A percentile compares a stretch with the other conserved stretches of the same genome.
Evolutionary conservation across 495 filamentous ascomycete genomes (phyloP).

Genomic region (Annulohypoxylon stygium): DNA sequence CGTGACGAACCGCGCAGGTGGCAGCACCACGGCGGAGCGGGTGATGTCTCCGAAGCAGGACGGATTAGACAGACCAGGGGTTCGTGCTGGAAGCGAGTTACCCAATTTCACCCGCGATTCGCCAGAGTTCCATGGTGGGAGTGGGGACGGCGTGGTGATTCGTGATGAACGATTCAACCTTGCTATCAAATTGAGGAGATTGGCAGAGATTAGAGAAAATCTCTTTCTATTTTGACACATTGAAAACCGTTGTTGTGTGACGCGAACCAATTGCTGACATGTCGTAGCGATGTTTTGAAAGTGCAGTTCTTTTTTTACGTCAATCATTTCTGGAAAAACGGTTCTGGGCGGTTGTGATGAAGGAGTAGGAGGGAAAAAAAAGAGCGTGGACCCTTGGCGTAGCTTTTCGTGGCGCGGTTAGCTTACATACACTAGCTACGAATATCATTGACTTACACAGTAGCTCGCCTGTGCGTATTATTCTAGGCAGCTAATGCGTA

Average conservation of each 20-base stretch:
- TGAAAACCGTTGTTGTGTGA: constrained; percentile 35
- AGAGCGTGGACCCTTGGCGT: not conserved
- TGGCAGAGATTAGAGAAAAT: constrained; percentile 28
- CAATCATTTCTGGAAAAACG: constrained; percentile 8
- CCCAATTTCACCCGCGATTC: constrained; percentile 27
- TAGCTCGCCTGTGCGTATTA: not conserved
- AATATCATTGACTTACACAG: not conserved
- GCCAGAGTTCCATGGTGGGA: constrained; percentile 24
- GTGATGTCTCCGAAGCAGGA: constrained; percentile 19
- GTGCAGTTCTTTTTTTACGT: constrained; percentile 27
- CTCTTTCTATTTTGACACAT: constrained; percentile 31
- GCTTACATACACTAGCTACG: not conserved
- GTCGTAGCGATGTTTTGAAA: constrained; percentile 25
- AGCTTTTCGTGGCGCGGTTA: not conserved
- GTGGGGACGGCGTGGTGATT: constrained; percentile 25
- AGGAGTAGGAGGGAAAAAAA: not conserved
- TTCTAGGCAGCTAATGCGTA: not conserved
- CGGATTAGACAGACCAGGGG: constrained; percentile 8
- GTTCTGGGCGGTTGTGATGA: constrained; percentile 2
- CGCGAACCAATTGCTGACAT: constrained; percentile 37
- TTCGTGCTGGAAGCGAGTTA: constrained; percentile 19
- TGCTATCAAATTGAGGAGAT: constrained; percentile 39
- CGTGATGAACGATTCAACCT: constrained; percentile 25
- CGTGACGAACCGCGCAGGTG: constrained; percentile 18
- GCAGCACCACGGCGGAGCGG: constrained; percentile 15